Conservation (phyloP, 768 basidiomycete genomes). For the Rhodotorula graminis region DNA sequence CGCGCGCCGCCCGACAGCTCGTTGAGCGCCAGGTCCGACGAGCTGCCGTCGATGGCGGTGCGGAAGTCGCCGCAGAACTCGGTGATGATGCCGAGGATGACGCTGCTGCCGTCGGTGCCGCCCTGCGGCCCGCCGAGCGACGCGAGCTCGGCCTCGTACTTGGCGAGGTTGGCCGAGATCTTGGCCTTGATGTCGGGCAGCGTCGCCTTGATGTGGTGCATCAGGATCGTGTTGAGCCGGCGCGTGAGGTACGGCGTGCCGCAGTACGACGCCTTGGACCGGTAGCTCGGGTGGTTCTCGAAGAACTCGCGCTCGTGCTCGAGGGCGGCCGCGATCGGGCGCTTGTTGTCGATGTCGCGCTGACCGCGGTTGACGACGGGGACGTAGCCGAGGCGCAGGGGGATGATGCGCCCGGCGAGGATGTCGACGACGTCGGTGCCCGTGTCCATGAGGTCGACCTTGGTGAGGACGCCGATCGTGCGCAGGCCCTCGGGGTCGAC, state of each 20-base stretch:
- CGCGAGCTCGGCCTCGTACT: constrained; percentile 76
- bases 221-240: constrained; percentile 96
- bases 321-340: constrained; percentile 75
- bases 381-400: constrained; percentile 91
- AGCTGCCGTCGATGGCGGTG: constrained; percentile 93
- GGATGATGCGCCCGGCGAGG: constrained; percentile 92
- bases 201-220: constrained; percentile 96
- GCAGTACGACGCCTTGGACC: constrained; percentile 89
- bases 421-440: constrained; percentile 99
- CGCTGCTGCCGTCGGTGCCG: constrained; percentile 74
- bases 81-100: constrained; percentile 94
- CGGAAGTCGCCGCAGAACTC: constrained; percentile 98
- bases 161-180: constrained; percentile 83
- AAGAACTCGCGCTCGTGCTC: constrained; percentile 90
- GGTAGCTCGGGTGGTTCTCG: constrained; percentile 87
- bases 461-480: constrained; percentile 97
- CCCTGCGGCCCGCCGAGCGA: constrained; percentile 81
- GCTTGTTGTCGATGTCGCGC: constrained; percentile 86
- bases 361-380: constrained; percentile 98
- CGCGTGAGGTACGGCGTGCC: constrained; percentile 93
- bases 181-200: constrained; percentile 98
- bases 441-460: constrained; percentile 96
- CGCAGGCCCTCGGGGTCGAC: constrained; percentile 94
- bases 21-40: constrained; percentile 88
- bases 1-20: constrained; percentile 98